Evolutionary conservation across 441 rosid genomes (phyloP).

Genomic region (Populus hybrid): DNA sequence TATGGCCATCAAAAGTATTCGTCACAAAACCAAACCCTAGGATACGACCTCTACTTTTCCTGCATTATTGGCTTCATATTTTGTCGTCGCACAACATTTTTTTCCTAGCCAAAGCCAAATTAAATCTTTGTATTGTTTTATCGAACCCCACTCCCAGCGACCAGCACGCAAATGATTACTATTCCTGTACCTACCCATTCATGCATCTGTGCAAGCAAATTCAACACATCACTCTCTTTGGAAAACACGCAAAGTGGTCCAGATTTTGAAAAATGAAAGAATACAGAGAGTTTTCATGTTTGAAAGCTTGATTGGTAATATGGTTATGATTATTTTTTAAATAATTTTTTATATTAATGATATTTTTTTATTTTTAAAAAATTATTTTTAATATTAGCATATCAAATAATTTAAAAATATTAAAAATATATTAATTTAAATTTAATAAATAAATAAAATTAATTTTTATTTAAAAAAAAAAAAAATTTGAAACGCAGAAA

Average conservation of each 20-base stretch:
- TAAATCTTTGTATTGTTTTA: neutral
- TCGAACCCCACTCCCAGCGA: neutral
- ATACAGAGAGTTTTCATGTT: neutral
- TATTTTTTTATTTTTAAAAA: too few relatives aligned
- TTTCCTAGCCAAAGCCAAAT: neutral
- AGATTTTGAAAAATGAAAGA: neutral
- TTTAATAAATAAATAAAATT: too few relatives aligned
- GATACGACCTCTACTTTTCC: neutral
- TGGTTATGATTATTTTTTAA: too few relatives aligned
- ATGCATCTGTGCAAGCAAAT: neutral
- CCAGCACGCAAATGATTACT: neutral
- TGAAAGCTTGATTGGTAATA: too few relatives aligned
- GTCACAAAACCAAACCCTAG: slow-evolving; percentile 1
- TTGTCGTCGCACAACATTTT: slow-evolving; percentile 5
- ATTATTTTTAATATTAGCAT: too few relatives aligned
- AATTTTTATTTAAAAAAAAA: too few relatives aligned
- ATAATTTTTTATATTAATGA: too few relatives aligned
- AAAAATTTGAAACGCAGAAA: too few relatives aligned
- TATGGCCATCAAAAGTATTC: neutral
- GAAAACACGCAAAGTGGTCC: slow-evolving; percentile 2
- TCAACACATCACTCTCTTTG: neutral
- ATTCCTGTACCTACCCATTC: neutral
- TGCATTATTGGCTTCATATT: neutral
- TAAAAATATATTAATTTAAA: too few relatives aligned
- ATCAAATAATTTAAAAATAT: too few relatives aligned